A percentile compares a stretch with the other conserved stretches of the same genome.
These are phyloP conservation scores for Suillus clintonianus DNA, from an alignment of 768 basidiomycete genomes.

Conservation along the genomic window DNA sequence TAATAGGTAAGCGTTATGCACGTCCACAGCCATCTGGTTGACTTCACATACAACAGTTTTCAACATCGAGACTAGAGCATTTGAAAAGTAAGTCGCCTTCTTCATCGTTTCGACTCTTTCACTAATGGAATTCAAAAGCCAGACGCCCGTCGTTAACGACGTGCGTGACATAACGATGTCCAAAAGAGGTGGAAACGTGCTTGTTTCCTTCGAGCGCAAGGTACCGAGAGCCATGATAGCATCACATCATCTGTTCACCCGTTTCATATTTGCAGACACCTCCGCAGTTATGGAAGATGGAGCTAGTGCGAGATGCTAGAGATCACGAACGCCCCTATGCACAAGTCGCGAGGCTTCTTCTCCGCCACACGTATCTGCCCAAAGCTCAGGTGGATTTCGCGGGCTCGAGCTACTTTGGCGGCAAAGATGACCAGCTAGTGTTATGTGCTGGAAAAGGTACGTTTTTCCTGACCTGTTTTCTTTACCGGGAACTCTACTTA, in stretches of 20 bases:
- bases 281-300: constrained; percentile 79
- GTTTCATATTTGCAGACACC: constrained; percentile 47
- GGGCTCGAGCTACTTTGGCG: constrained; percentile 82
- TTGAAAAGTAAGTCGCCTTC: constrained; percentile 42
- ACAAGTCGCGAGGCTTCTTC: constrained; percentile 30
- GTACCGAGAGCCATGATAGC: constrained; percentile 17
- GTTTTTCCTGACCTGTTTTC: constrained; percentile 4
- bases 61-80: constrained; percentile 44
- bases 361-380: constrained; percentile 75
- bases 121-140: constrained; percentile 35
- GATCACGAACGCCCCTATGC: constrained; percentile 37
- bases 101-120: neutral
- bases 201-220: constrained; percentile 50
- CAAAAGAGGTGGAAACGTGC: constrained; percentile 42
- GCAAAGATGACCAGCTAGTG: constrained; percentile 75
- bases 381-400: constrained; percentile 71
- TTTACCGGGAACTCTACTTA: neutral
- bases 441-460: constrained; percentile 76
- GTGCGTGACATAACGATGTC: constrained; percentile 54
- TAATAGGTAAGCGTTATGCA: constrained; percentile 41
- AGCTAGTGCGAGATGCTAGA: constrained; percentile 53
- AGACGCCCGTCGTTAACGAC: constrained; percentile 56
- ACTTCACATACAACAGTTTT: constrained; percentile 38
- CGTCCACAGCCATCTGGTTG: neutral
- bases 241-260: constrained; percentile 2